phyloP scores from a whole-genome alignment of 2,329 filamentous ascomycete genomes.

The Botrytis paeoniae region DNA sequence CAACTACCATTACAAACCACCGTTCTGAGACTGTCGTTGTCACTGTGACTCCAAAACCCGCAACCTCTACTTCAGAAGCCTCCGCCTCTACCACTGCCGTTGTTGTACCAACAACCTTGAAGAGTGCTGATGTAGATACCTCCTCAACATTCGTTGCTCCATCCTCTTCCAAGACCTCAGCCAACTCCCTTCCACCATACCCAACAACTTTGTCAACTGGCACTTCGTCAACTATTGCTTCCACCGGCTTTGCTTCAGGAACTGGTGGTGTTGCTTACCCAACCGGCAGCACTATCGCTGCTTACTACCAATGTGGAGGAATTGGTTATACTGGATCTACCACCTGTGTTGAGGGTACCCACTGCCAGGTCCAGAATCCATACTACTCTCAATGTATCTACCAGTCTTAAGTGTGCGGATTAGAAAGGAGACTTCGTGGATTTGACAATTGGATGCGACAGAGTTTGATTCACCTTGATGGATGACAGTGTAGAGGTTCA shows the following conservation, averaged over 20 bases:
- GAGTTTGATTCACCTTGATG: slow-evolving; percentile 7
- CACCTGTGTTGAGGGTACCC: slow-evolving; percentile 22
- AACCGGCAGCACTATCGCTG: neutral
- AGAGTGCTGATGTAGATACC: neutral
- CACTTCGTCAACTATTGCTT: slow-evolving; percentile 6
- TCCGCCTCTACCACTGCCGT: neutral
- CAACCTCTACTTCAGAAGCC: neutral
- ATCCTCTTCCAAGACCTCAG: slow-evolving; percentile 4
- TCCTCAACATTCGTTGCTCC: slow-evolving; percentile 2
- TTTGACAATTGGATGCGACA: neutral
- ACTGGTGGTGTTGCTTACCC: slow-evolving; percentile 11
- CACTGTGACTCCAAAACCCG: slow-evolving; percentile 8
- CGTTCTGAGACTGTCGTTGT: neutral
- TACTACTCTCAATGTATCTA: slow-evolving; percentile 21
- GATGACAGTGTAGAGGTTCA: slow-evolving; percentile 12
- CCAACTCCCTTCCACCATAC: slow-evolving; percentile 10
- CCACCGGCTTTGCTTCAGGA: slow-evolving; percentile 14
- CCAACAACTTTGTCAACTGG: slow-evolving; percentile 12
- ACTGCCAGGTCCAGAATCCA: slow-evolving; percentile 27
- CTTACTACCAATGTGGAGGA: slow-evolving; percentile 31
- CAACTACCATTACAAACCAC: neutral
- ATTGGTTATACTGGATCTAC: slow-evolving; percentile 25
- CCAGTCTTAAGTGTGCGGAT: neutral
- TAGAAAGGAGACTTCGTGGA: neutral
- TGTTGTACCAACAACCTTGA: slow-evolving; percentile 3